Conservation (phyloP, 305 asterid genomes). For the Plantago lanceolata region DNA sequence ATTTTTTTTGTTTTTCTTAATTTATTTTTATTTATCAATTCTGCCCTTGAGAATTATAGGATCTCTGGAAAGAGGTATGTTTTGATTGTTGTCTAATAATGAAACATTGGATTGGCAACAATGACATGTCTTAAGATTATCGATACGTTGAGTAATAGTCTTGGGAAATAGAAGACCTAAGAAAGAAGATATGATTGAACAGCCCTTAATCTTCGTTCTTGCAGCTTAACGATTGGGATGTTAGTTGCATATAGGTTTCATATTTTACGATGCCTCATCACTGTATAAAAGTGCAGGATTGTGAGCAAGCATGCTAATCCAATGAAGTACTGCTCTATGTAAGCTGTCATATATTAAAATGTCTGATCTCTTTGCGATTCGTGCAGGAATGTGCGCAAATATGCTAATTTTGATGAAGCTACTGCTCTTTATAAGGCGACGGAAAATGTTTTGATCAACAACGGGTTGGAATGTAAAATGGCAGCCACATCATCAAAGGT, state of each 20-base stretch:
- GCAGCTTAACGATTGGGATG: not conserved
- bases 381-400: slow-evolving; percentile 70
- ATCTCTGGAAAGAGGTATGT: not conserved
- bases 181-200: not conserved
- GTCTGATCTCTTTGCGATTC: slow-evolving; percentile 24
- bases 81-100: not conserved
- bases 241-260: not conserved
- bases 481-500: slow-evolving; percentile 88
- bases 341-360: not conserved
- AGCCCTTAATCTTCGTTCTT: not conserved
- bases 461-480: slow-evolving; percentile 97
- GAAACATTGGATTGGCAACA: not conserved
- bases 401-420: slow-evolving; percentile 46
- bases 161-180: not conserved
- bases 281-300: not conserved
- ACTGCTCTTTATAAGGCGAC: slow-evolving; percentile 57
- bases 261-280: not conserved
- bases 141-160: not conserved
- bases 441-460: slow-evolving; percentile 57
- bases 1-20: too few relatives aligned
- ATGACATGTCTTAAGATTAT: not conserved
- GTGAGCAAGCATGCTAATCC: not conserved
- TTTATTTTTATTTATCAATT: not conserved
- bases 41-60: not conserved
- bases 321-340: not conserved